These are phyloP conservation scores for Vigna reflexopilosa DNA, from an alignment of 306 rosid genomes.

Conservation along the genomic window DNA sequence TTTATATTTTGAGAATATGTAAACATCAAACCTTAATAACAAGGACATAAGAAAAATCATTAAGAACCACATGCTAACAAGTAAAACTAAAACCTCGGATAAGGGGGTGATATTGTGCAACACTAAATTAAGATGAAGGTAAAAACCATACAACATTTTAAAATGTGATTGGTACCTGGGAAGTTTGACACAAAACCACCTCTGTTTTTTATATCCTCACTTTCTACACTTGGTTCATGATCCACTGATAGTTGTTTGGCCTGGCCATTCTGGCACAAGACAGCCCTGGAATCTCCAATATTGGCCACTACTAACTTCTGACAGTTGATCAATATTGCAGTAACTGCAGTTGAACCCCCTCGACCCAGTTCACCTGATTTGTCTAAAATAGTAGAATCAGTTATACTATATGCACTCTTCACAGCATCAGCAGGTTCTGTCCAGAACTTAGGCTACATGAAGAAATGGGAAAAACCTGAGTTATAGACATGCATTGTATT, in stretches of 20 bases:
- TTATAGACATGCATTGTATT: slow-evolving; percentile 27
- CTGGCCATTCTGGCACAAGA: slow-evolving; percentile 66
- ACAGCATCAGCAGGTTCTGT: slow-evolving; percentile 68
- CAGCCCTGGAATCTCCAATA: slow-evolving; percentile 95
- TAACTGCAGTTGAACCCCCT: slow-evolving; percentile 99
- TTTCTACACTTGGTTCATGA: slow-evolving; percentile 84
- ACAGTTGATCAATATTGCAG: slow-evolving; percentile 90
- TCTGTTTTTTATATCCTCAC: slow-evolving; percentile 65
- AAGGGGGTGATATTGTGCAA: background rate
- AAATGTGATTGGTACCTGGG: slow-evolving; percentile 66
- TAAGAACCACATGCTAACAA: slow-evolving; percentile 18
- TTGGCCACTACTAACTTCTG: slow-evolving; percentile 82
- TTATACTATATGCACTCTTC: slow-evolving; percentile 70
- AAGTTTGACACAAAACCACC: slow-evolving; percentile 96
- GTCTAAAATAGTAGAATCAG: slow-evolving; percentile 79
- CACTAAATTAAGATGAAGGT: background rate
- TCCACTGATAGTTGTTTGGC: slow-evolving; percentile 86
- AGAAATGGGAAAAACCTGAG: background rate
- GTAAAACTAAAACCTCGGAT: background rate
- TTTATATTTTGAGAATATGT: background rate
- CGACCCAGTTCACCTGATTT: slow-evolving; percentile 76
- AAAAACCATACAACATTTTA: background rate
- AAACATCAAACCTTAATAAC: background rate
- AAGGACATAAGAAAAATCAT: slow-evolving; percentile 11
- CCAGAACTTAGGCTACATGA: slow-evolving; percentile 82